Percentiles rank a stretch among this genome's conserved stretches.
Conservation (phyloP, 2,329 filamentous ascomycete species). For the Eutypella sp. region DNA sequence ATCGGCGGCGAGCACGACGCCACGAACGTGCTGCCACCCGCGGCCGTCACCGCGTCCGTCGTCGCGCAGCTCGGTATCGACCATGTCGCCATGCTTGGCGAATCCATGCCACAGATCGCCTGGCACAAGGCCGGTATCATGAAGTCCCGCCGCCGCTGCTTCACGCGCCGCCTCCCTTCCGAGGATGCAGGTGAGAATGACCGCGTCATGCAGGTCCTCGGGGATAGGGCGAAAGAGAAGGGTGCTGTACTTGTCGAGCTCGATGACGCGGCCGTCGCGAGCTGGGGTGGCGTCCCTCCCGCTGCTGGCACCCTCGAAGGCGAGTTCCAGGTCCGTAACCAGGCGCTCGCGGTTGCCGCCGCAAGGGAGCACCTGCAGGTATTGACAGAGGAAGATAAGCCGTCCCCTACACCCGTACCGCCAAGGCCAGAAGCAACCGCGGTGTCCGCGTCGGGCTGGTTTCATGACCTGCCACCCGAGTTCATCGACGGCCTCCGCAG, state of each 20-base stretch:
- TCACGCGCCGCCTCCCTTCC: slow-evolving; percentile 56
- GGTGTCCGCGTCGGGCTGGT: slow-evolving; percentile 9
- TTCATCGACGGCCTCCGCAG: slow-evolving; percentile 62
- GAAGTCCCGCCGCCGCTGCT: slow-evolving; percentile 60
- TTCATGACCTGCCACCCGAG: slow-evolving; percentile 39
- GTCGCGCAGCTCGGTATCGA: slow-evolving; percentile 83
- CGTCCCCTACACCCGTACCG: neutral
- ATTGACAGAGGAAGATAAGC: slow-evolving; percentile 6
- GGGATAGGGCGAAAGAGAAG: slow-evolving; percentile 55
- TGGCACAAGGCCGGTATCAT: slow-evolving; percentile 93
- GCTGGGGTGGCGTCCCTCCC: slow-evolving; percentile 34
- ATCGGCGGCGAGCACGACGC: slow-evolving; percentile 92
- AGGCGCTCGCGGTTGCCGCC: slow-evolving; percentile 51
- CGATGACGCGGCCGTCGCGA: slow-evolving; percentile 30
- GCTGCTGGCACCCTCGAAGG: slow-evolving; percentile 37
- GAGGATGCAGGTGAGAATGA: slow-evolving; percentile 42
- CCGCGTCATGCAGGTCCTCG: slow-evolving; percentile 43
- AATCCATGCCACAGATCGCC: slow-evolving; percentile 72
- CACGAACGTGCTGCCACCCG: slow-evolving; percentile 70
- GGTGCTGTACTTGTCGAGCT: slow-evolving; percentile 39
- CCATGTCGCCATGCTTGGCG: slow-evolving; percentile 74
- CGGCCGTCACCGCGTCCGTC: slow-evolving; percentile 63
- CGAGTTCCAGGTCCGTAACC: slow-evolving; percentile 54
- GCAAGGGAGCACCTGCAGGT: slow-evolving; percentile 52
- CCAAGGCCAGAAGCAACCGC: too few species aligned